Evolutionary conservation across 176 grass and related monocot genomes (phyloP), one percentile per base, ranked within the genome.

Genomic region (Rhipidocladum racemiflorum): DNA sequence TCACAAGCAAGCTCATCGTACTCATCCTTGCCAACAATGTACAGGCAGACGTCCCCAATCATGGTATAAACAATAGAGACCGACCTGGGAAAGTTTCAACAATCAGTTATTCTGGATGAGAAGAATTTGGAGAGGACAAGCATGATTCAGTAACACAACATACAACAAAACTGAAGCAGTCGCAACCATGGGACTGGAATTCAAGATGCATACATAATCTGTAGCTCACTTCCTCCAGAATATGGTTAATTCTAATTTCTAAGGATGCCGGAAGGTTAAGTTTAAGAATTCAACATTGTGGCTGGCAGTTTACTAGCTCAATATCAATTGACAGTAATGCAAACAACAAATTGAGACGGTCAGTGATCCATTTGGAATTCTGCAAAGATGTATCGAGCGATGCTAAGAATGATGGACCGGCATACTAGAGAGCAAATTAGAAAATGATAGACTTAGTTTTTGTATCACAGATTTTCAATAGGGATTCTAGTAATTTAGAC

Each of bases 11-110:
- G 95, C 54, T 98, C 95, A 6, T 98, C 95, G 15, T 98, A 98
- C 70, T 98, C 95, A 93, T 98, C 95, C 82, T 98, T 98, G 61
- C 95, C 95, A 69, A 98, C 92, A 65, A 95, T 81, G 85, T 95
- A 95, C 61, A 98, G 72, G 82, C 90, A 95, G 54, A 98, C 87
- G 68, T 98, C 95, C 17, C 95, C 95, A 68, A 95, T 85, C 80
- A 89, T 86, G 25, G 92, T 95, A 71, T 98, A 98, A 17, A 98
- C 95, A 80, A 95, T 91, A 65, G 88, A 95, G 17, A 98, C 95
- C 0, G 95, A 98, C 79, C 95, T 98, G 84, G 16, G 82, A 81
- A 18, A 57, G 10, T 4, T 23, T 28, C 18, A 0, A 43, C 4
- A 42, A 53, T 70, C n/a, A 71, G 5, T 45, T 20, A 13, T 32